Conservation (phyloP, 768 basidiomycete genomes). For the Tulasnella sp. region DNA sequence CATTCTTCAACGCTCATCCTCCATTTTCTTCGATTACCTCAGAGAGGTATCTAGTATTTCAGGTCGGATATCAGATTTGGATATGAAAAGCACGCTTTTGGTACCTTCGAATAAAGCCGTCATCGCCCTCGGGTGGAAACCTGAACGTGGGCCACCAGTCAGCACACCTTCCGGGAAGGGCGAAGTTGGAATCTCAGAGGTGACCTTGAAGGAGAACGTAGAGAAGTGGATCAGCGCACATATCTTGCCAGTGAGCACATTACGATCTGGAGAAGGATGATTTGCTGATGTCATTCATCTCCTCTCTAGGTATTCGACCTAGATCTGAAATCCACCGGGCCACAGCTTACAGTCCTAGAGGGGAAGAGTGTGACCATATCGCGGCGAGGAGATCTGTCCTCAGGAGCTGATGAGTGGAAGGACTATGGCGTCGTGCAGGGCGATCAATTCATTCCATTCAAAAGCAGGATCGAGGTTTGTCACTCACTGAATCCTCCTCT, state of each 20-base stretch:
- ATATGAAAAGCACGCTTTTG: slow-evolving; percentile 44
- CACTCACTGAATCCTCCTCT: background rate
- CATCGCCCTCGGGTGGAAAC: slow-evolving; percentile 68
- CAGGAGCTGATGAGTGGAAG: slow-evolving; percentile 34
- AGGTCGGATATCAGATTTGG: background rate
- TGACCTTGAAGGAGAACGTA: slow-evolving; percentile 50
- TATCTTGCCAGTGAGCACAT: slow-evolving; percentile 64
- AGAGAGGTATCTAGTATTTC: slow-evolving; percentile 4
- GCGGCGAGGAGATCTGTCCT: slow-evolving; percentile 29
- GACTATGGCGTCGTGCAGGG: slow-evolving; percentile 44
- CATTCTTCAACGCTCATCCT: slow-evolving; percentile 61
- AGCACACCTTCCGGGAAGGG: slow-evolving; percentile 8
- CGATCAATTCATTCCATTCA: slow-evolving; percentile 34
- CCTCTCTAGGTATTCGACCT: background rate
- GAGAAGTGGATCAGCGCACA: slow-evolving; percentile 74
- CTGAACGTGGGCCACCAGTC: slow-evolving; percentile 32
- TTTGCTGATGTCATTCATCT: background rate
- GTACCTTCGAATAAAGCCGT: slow-evolving; percentile 84
- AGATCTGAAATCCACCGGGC: background rate
- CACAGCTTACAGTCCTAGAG: slow-evolving; percentile 40
- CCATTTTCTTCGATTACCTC: slow-evolving; percentile 53
- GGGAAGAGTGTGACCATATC: slow-evolving; percentile 47
- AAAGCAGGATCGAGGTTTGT: slow-evolving; percentile 50
- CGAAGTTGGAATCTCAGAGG: slow-evolving; percentile 41
- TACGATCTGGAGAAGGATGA: background rate